Percentiles rank a stretch among this genome's conserved stretches.
Conservation (phyloP, 352 stramenopile genomes). For the Pythium chondricola region DNA sequence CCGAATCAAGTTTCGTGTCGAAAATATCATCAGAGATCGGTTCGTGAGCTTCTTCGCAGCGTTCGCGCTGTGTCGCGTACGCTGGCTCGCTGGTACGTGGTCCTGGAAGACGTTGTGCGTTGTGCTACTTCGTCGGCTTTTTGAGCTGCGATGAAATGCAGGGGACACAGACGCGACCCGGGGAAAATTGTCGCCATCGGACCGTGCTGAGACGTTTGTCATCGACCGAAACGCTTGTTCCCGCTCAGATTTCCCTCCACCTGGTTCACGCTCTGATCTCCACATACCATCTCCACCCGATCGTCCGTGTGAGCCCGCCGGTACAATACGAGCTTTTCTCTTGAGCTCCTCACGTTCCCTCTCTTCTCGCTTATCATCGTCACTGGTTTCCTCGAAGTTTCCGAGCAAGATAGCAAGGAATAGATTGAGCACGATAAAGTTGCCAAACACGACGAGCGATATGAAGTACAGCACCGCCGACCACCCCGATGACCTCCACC, state of each 20-base stretch:
- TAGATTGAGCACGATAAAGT: conserved; percentile 90
- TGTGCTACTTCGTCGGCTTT: conserved; percentile 1
- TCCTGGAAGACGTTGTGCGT: conserved; percentile 14
- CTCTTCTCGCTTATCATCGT: conserved; percentile 40
- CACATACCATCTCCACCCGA: conserved; percentile 5
- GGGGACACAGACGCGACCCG: not conserved
- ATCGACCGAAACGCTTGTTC: not conserved
- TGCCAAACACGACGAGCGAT: conserved; percentile 68
- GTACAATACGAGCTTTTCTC: conserved; percentile 12
- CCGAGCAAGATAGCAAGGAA: conserved; percentile 90
- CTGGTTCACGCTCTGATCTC: conserved; percentile 8
- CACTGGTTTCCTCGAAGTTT: conserved; percentile 78
- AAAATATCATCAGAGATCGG: conserved; percentile 41
- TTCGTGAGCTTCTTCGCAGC: conserved; percentile 13
- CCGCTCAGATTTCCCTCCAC: not conserved
- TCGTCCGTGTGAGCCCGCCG: not conserved
- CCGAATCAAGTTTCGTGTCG: conserved; percentile 42
- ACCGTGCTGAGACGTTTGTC: not conserved
- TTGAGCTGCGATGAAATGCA: too few relatives aligned
- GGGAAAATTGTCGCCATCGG: not conserved
- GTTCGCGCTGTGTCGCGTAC: not conserved
- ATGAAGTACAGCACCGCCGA: conserved; percentile 71
- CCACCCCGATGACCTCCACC: conserved; percentile 61
- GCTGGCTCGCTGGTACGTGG: not conserved
- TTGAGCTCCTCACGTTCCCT: conserved; percentile 30